phyloP scores from a whole-genome alignment of 768 basidiomycete genomes.

The Suillus alpinus region DNA sequence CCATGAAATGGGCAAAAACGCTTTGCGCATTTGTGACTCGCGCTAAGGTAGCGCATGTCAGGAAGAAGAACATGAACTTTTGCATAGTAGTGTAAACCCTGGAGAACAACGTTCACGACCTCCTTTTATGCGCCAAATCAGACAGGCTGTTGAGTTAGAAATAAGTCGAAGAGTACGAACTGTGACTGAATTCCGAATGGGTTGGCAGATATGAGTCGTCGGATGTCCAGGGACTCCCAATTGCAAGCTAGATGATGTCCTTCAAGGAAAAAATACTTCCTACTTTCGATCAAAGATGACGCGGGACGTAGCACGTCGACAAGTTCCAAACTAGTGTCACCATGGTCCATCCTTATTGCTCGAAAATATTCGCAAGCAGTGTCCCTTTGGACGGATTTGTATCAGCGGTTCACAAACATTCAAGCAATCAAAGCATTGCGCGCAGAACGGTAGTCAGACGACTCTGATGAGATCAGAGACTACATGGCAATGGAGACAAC shows the following conservation, averaged over 20 bases:
- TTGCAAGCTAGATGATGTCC: too few species aligned
- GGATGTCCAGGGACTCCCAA: too few species aligned
- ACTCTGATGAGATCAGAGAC: background rate
- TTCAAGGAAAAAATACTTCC: too few species aligned
- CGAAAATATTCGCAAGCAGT: background rate
- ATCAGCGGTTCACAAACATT: background rate
- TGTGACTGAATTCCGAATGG: background rate
- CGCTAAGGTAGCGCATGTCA: background rate
- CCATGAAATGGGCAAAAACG: conserved; percentile 14
- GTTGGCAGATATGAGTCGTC: background rate
- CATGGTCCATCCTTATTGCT: too few species aligned
- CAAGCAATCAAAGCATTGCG: background rate
- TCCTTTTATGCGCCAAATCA: background rate
- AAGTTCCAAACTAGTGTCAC: too few species aligned
- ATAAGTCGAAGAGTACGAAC: background rate
- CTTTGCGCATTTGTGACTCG: background rate
- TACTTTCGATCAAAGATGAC: background rate
- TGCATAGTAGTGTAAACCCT: background rate
- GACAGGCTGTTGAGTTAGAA: background rate
- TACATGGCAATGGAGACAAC: background rate
- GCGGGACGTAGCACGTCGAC: background rate
- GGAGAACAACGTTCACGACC: background rate
- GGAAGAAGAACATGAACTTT: background rate
- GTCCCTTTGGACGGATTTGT: background rate
- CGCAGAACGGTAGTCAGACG: background rate